Conservation (phyloP, 805 yeast species). For the Cyberlindnera americana region DNA sequence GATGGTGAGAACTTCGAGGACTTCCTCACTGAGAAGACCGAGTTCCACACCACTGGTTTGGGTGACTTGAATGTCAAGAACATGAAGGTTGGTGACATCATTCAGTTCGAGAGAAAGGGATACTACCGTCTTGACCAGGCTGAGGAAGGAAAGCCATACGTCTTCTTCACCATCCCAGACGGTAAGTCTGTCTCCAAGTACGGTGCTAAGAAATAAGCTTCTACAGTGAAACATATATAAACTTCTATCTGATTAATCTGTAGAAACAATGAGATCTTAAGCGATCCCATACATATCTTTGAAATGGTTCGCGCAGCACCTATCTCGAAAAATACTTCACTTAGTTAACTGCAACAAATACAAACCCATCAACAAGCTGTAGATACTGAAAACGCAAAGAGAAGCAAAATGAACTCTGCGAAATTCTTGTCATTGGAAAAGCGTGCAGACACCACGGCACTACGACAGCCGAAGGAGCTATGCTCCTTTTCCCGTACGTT, state of each 20-base stretch:
- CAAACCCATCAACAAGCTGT: no score
- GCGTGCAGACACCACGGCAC: conserved; percentile 59
- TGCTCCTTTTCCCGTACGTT: conserved; percentile 59
- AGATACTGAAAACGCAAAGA: no score
- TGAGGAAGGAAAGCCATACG: conserved; percentile 57
- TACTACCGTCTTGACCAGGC: conserved; percentile 78
- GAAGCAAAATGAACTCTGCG: conserved; percentile 11
- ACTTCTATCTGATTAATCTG: no score
- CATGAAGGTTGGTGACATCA: conserved; percentile 80
- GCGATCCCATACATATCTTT: no score
- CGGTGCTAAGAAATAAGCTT: conserved; percentile 37
- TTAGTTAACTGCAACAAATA: no score
- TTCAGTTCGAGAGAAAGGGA: conserved; percentile 97
- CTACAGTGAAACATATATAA: no score
- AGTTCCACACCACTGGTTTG: conserved; percentile 70
- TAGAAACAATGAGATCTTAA: no score
- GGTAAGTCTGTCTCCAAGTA: conserved; percentile 80
- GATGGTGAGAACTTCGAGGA: conserved; percentile 94
- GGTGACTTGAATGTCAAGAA: conserved; percentile 77
- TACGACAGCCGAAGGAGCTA: conserved; percentile 85
- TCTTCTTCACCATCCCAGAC: conserved; percentile 92
- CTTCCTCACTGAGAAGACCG: conserved; percentile 83
- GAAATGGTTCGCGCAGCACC: not conserved
- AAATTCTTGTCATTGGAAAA: conserved; percentile 17
- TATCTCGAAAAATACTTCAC: not conserved